These are phyloP conservation scores for Cordyceps cicadae DNA, from an alignment of 2,329 filamentous ascomycete species.

Conservation along the genomic window DNA sequence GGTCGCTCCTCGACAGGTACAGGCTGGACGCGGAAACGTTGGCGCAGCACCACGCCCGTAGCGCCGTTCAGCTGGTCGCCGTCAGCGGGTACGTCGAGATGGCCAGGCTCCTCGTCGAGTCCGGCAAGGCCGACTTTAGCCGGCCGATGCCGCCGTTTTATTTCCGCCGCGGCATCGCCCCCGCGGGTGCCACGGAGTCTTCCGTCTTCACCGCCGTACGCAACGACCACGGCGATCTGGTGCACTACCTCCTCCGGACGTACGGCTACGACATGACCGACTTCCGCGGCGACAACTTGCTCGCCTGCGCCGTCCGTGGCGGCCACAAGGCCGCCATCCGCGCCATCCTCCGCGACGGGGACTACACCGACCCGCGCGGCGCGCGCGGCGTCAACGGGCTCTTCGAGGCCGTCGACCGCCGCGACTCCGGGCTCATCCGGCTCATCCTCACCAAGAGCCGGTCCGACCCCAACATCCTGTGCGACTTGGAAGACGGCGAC, in stretches of 20 bases:
- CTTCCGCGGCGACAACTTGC: background rate
- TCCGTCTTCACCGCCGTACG: background rate
- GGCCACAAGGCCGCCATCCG: background rate
- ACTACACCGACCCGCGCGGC: background rate
- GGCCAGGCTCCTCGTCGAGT: background rate
- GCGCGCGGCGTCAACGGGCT: background rate
- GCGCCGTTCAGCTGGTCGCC: background rate
- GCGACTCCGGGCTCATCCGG: background rate
- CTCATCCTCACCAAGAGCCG: background rate
- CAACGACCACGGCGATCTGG: background rate
- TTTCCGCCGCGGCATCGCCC: too few species aligned
- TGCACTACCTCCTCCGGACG: background rate
- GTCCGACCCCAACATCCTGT: background rate
- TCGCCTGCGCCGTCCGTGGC: background rate
- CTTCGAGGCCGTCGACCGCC: background rate
- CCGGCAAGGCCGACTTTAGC: background rate
- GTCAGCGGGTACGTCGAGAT: background rate
- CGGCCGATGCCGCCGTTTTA: too few species aligned
- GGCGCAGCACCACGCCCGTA: too few species aligned
- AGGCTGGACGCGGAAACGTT: too few species aligned
- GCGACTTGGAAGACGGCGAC: background rate
- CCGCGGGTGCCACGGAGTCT: too few species aligned
- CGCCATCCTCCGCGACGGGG: background rate
- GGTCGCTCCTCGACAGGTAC: too few species aligned
- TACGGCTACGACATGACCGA: background rate